Conservation (phyloP, 106 monocot genomes). For the Dendrobium officinale region DNA sequence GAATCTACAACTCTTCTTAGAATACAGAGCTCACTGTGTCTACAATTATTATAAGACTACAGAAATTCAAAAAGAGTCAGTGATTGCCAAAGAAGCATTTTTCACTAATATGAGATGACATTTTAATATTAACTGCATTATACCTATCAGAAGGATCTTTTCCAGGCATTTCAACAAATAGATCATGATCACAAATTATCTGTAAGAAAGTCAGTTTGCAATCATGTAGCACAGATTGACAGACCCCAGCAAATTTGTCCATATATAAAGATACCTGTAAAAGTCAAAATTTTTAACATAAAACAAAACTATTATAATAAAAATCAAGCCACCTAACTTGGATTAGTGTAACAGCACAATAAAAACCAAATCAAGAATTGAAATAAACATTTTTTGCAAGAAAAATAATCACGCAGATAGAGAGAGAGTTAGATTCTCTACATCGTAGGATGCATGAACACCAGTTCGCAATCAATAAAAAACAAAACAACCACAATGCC, state of each 20-base stretch:
- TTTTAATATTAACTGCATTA: neutral
- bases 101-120: neutral
- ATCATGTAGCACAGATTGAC: conserved; percentile 87
- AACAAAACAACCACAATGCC: no score
- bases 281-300: neutral
- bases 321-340: neutral
- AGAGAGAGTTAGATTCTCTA: no score
- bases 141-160: conserved; percentile 99
- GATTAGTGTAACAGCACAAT: neutral
- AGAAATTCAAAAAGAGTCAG: neutral
- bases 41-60: neutral
- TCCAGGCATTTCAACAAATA: conserved; percentile 99
- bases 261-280: conserved; percentile 92
- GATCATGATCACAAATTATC: conserved; percentile 97
- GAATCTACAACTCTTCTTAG: no score
- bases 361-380: neutral
- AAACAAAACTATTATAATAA: neutral
- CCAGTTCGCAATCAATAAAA: no score
- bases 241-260: conserved; percentile 99
- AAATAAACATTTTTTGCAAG: neutral
- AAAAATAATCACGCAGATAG: no score
- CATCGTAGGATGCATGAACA: no score
- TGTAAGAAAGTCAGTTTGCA: conserved; percentile 97
- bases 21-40: neutral
- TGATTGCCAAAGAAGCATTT: neutral